Percentiles rank a stretch among this genome's conserved stretches.
These are phyloP conservation scores for Aspergillus nomiae DNA, from an alignment of 2,329 filamentous ascomycete species.

Conservation along the genomic window DNA sequence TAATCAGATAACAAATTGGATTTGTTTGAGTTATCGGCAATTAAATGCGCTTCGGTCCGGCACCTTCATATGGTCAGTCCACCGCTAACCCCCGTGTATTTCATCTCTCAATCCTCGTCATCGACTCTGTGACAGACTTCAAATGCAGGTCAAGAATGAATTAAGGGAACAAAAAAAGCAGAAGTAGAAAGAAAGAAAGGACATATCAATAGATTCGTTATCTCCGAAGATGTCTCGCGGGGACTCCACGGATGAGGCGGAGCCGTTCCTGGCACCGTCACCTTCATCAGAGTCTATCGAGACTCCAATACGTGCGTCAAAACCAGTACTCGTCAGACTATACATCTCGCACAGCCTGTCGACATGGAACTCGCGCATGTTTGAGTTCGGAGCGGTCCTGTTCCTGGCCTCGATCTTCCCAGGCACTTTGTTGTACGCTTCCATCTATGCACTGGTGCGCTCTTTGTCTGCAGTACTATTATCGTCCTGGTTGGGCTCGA, in stretches of 20 bases:
- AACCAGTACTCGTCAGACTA: neutral
- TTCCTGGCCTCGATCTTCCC: conserved; percentile 60
- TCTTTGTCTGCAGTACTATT: conserved; percentile 60
- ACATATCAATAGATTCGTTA: neutral
- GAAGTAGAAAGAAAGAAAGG: neutral
- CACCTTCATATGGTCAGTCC: neutral
- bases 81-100: neutral
- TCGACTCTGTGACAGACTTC: neutral
- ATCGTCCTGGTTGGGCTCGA: conserved; percentile 59
- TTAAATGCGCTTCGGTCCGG: neutral
- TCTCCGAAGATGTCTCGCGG: neutral
- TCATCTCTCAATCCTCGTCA: neutral
- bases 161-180: neutral
- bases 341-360: conserved; percentile 65
- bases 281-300: neutral
- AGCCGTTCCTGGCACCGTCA: neutral
- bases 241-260: neutral
- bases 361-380: conserved; percentile 65
- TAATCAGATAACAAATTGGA: neutral
- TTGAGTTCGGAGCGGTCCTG: conserved; percentile 64
- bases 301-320: conserved; percentile 49
- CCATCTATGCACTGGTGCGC: conserved; percentile 68
- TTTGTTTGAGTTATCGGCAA: neutral
- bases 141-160: neutral
- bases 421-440: conserved; percentile 65